Conservation (phyloP, 1,284 basidiomycete genomes). For the Boletellus deceptivus region DNA sequence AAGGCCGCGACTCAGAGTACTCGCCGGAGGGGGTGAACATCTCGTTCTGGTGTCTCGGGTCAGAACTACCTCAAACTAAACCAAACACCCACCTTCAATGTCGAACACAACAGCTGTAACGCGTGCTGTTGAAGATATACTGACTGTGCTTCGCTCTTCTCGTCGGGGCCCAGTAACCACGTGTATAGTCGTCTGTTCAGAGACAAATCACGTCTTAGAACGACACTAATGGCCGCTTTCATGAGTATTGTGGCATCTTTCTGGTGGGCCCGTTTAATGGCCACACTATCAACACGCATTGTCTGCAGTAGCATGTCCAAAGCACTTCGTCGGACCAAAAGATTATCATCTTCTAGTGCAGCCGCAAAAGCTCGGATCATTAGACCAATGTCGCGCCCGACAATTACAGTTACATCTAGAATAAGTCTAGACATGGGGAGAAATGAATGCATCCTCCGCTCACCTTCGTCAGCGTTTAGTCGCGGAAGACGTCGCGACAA, state of each 20-base stretch:
- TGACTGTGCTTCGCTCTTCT: conserved; percentile 71
- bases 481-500: conserved; percentile 77
- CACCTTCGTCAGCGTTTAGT: conserved; percentile 69
- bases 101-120: conserved; percentile 64
- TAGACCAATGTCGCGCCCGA: conserved; percentile 86
- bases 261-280: conserved; percentile 61
- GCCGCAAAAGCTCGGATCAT: conserved; percentile 91
- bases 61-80: neutral
- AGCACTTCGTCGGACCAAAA: conserved; percentile 79
- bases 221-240: conserved; percentile 77
- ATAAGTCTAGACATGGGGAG: conserved; percentile 7
- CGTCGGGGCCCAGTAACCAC: conserved; percentile 87
- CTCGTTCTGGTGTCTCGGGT: conserved; percentile 49
- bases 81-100: conserved; percentile 54
- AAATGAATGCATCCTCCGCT: conserved; percentile 4
- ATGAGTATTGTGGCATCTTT: conserved; percentile 77
- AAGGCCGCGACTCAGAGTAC: conserved; percentile 79
- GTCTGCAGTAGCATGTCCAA: conserved; percentile 81
- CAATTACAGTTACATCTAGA: conserved; percentile 68
- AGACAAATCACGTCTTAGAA: conserved; percentile 89
- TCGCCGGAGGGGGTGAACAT: conserved; percentile 72
- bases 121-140: conserved; percentile 69
- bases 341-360: conserved; percentile 86
- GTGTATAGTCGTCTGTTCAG: conserved; percentile 91
- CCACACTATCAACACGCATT: conserved; percentile 68